Evolutionary conservation across 2,329 filamentous ascomycete genomes (phyloP), one percentile per base, ranked within the genome.

Genomic region (Aureobasidium musti): DNA sequence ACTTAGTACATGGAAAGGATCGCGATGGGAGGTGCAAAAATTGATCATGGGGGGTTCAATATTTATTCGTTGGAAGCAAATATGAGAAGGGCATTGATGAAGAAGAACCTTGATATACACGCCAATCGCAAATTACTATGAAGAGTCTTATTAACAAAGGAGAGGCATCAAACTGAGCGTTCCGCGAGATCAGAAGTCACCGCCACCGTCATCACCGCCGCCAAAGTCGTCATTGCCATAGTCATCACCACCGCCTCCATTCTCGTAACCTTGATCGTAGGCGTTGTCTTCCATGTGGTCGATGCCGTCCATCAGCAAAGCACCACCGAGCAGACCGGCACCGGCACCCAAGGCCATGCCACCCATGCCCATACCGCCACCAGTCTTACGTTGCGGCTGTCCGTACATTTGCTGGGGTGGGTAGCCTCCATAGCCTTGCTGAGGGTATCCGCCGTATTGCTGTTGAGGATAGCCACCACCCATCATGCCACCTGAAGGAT

Each of bases 291-390:
- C 81, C 68, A 89, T 79, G 70, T 90, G 78, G 54, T 83, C 75
- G 68, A 88, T 67, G 5, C 71, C 85, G 66, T 90, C 79, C 60
- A 93, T 88, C 37, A 96, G 77, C 72, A 96, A 69, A 69, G 87
- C 85, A 65, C 92, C 92, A 71, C 92, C 93, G 1, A 97, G 73
- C 74, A 97, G 74, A 77, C 92, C 92, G 56, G 91, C 91, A 1
- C 83, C 86, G 68, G 85, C 83, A n/a, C 91, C 91, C 79, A 94
- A 81, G n/a, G 49, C 49, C 49, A 52, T 52, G 26, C 49, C 49
- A 6, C 49, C 49, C 49, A 52, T 52, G 26, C 49, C 49, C 49
- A 52, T 33, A 2, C 83, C 79, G 28, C 79, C 75, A 52, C 63
- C n/a, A n/a, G n/a, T 78, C 72, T 81, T 82, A 68, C 79, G 82